Evolutionary conservation across 108 stramenopile genomes (phyloP).

Genomic region (Skeletonema tropicum): DNA sequence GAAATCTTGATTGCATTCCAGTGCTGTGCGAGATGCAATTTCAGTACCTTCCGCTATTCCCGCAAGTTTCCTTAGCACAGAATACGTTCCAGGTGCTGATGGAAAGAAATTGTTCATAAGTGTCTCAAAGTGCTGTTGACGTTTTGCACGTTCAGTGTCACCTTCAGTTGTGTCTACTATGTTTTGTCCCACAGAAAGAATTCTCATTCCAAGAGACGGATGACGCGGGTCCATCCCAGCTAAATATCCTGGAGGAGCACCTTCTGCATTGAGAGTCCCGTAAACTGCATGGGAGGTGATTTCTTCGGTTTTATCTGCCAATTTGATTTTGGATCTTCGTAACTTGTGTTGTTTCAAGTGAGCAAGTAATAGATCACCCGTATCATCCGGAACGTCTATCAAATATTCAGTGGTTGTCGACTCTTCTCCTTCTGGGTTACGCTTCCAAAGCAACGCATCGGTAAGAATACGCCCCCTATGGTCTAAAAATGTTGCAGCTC

Average conservation of each 20-base stretch:
- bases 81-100: conserved; percentile 62
- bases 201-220: conserved; percentile 79
- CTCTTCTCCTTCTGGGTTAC: conserved; percentile 2
- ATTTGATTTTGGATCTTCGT: conserved; percentile 69
- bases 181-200: conserved; percentile 58
- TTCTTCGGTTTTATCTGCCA: conserved; percentile 61
- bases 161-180: conserved; percentile 12
- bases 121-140: conserved; percentile 33
- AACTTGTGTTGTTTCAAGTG: conserved; percentile 77
- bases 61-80: conserved; percentile 64
- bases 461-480: conserved; percentile 84
- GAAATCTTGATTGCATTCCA: conserved; percentile 94
- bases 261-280: conserved; percentile 76
- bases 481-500: conserved; percentile 81
- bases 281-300: conserved; percentile 71
- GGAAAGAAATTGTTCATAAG: conserved; percentile 70
- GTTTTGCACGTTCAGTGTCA: conserved; percentile 7
- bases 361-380: conserved; percentile 57
- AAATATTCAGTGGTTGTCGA: conserved; percentile 55
- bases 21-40: conserved; percentile 75
- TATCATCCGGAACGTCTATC: conserved; percentile 74
- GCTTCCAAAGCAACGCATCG: conserved; percentile 84
- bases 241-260: conserved; percentile 69
- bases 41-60: conserved; percentile 91
- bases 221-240: conserved; percentile 84